Evolutionary conservation across 2,329 filamentous ascomycete genomes (phyloP).

Genomic region (Fusarium brevicatenulatum): DNA sequence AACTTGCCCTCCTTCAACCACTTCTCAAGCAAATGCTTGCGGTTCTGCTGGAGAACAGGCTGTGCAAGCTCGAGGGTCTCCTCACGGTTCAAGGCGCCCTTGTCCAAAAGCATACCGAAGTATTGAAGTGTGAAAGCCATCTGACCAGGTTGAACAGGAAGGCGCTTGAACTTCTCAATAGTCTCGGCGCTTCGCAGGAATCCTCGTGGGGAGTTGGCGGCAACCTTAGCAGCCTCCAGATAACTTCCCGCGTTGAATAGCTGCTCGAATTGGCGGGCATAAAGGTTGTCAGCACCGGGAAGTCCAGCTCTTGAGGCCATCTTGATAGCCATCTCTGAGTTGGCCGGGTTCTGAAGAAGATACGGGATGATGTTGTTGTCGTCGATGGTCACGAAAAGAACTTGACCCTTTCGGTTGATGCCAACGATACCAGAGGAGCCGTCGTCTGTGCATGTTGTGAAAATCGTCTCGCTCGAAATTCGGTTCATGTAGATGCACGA

Average conservation of each 20-base stretch:
- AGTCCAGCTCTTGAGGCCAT: constrained; percentile 93
- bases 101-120: constrained; percentile 96
- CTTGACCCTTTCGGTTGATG: constrained; percentile 97
- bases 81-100: constrained; percentile 90
- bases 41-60: constrained; percentile 90
- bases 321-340: constrained; percentile 93
- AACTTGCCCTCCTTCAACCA: constrained; percentile 98
- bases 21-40: constrained; percentile 96
- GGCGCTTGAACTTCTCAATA: constrained; percentile 93
- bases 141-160: constrained; percentile 82
- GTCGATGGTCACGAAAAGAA: constrained; percentile 92
- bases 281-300: constrained; percentile 92
- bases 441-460: constrained; percentile 87
- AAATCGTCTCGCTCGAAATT: constrained; percentile 99
- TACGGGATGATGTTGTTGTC: constrained; percentile 93
- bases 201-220: constrained; percentile 93
- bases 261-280: constrained; percentile 91
- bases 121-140: constrained; percentile 97
- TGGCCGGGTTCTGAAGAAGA: constrained; percentile 94
- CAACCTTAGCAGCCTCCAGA: constrained; percentile 90
- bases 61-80: constrained; percentile 94
- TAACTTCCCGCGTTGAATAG: constrained; percentile 84
- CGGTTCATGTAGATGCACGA: constrained; percentile 99
- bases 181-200: constrained; percentile 95
- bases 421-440: constrained; percentile 89